Base-by-base conservation (phyloP, 75 land plant genomes). In the Gnetum montanum region DNA sequence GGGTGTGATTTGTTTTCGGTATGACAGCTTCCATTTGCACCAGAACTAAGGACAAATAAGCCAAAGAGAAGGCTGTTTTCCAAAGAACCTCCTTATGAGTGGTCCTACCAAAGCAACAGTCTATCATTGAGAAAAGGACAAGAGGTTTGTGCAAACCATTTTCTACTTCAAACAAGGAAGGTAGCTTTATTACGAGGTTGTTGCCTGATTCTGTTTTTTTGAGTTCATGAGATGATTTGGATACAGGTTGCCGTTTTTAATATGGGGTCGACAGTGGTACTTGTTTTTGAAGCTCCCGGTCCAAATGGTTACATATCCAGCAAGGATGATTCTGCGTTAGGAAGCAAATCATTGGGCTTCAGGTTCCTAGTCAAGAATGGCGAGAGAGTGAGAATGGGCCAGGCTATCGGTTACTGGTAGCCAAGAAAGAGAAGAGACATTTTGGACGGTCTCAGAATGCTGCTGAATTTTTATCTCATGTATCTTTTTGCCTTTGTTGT, bases 191-290 rank as follows among this genome's bases (percentile, higher is more conserved):
- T 40, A 15, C 15, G 10, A 15, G 43, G 12, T 10, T 15, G 15
- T 10, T 10, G 43, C 10, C 15, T 15, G 15, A 40, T 10, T 10
- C 43, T 15, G 15, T 10, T 15, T 15, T 40, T 40, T 40, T 40
- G 10, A 15, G 15, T 40, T 40, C 12, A 40, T 10, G 43, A 40
- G 43, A 40, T n/a, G n/a, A n/a, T n/a, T n/a, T n/a, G n/a, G n/a
- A n/a, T 16, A 24, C 84, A 90, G 96, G 53, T 94, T 31, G 98
- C 91, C 8, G 75, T 73, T 25, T 94, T 94, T 73, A 89, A 90
- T 71, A 61, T 94, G 82, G 98, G 98, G 30, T 94, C 98, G 13
- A 94, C 98, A 1, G 98, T 94, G 15, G 88, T 94, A 26, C 85
- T 94, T 22, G 81, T 94, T 22, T 90, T 94, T 50, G 82, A 94